Conservation (phyloP, 2,329 filamentous ascomycete genomes). For the Colletotrichum filicis region DNA sequence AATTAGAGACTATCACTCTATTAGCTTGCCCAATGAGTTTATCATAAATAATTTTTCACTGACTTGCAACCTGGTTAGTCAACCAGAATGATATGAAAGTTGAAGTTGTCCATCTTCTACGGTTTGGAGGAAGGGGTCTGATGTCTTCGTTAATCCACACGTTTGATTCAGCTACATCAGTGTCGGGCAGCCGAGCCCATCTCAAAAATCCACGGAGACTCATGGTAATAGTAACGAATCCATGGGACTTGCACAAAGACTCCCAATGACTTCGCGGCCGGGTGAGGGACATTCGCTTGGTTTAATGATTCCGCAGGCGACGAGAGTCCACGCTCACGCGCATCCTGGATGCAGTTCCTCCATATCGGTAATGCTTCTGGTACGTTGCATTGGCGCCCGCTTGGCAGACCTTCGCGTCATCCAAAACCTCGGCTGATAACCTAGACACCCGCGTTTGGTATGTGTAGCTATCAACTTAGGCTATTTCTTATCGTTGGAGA, state of each 20-base stretch:
- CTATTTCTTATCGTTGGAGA: conserved; percentile 28
- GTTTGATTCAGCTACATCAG: conserved; percentile 27
- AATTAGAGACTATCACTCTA: conserved; percentile 18
- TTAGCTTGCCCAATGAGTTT: background rate
- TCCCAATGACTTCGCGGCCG: rapidly evolving
- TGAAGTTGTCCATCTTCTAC: conserved; percentile 28
- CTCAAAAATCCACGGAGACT: background rate
- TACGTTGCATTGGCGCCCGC: conserved; percentile 17
- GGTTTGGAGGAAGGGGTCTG: conserved; percentile 30
- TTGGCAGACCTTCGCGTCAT: background rate
- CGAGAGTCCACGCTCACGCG: background rate
- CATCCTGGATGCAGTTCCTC: background rate
- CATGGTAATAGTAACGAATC: background rate
- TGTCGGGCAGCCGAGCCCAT: conserved; percentile 26
- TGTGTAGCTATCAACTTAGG: background rate
- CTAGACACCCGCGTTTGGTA: background rate
- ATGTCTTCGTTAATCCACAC: conserved; percentile 37
- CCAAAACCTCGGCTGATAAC: conserved; percentile 10
- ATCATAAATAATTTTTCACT: background rate
- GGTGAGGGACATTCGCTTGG: background rate
- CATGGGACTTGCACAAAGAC: background rate
- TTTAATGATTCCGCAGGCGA: conserved; percentile 1
- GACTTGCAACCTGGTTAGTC: conserved; percentile 29
- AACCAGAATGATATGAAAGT: conserved; percentile 36
- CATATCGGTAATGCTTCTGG: background rate